Conservation (phyloP, 2,329 filamentous ascomycete species). For the Beauveria sp. region DNA sequence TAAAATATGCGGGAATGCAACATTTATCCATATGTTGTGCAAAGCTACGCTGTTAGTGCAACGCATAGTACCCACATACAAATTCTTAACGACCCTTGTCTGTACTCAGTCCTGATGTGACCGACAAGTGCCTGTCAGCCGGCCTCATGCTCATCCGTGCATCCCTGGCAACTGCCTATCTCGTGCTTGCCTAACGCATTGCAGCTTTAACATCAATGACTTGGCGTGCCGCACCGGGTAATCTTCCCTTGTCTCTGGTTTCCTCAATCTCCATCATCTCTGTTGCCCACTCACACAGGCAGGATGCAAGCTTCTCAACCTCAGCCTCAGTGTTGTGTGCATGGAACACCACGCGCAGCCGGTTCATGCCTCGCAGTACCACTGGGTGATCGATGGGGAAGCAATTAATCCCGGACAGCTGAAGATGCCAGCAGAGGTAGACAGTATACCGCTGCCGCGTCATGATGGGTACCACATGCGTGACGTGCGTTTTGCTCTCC, state of each 20-base stretch:
- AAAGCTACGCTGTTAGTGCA: not conserved
- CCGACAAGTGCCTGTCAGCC: not conserved
- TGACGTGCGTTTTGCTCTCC: constrained; percentile 17
- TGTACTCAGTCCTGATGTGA: no score
- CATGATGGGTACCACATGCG: constrained; percentile 24
- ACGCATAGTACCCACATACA: not conserved
- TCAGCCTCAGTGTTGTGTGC: constrained; percentile 31
- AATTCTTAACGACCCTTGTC: not conserved
- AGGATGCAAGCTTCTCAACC: constrained; percentile 17
- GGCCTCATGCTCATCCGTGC: not conserved
- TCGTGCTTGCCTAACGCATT: not conserved
- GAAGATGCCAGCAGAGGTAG: constrained; percentile 21
- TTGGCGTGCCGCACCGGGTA: not conserved
- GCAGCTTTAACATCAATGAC: not conserved
- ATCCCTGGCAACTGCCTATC: not conserved
- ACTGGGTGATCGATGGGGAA: constrained; percentile 30
- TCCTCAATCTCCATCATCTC: constrained; percentile 5
- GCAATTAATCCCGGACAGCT: constrained; percentile 15
- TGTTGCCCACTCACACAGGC: not conserved
- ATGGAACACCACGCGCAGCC: constrained; percentile 34
- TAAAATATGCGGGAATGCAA: no score
- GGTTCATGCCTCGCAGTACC: constrained; percentile 29
- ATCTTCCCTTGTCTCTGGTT: not conserved
- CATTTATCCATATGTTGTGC: no score
- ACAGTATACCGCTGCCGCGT: constrained; percentile 19